phyloP scores from a whole-genome alignment of 2,329 filamentous ascomycete genomes.

The Fusarium sp. region DNA sequence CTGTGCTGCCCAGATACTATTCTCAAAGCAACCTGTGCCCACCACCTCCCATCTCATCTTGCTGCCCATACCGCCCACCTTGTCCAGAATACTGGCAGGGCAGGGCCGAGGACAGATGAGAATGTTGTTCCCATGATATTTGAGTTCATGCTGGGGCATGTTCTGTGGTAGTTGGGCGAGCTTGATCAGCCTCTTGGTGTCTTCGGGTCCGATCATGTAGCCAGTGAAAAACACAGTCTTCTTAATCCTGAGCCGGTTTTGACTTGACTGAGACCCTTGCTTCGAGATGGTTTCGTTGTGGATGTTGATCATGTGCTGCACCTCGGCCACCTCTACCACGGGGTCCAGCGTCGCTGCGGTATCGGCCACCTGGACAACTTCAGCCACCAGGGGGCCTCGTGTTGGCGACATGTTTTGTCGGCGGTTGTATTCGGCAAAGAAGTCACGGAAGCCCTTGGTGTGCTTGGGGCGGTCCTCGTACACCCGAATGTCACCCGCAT shows the following conservation, averaged over 20 bases:
- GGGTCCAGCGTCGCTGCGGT: conserved; percentile 80
- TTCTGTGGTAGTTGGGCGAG: conserved; percentile 75
- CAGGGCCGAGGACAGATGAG: conserved; percentile 87
- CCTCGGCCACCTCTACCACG: conserved; percentile 81
- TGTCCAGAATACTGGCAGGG: conserved; percentile 78
- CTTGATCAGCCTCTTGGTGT: conserved; percentile 78
- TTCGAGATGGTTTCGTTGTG: conserved; percentile 74
- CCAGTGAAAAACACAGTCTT: conserved; percentile 93
- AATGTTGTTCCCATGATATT: conserved; percentile 88
- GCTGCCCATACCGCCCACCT: conserved; percentile 87
- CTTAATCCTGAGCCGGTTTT: conserved; percentile 75
- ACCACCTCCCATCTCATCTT: conserved; percentile 88
- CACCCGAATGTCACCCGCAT: conserved; percentile 84
- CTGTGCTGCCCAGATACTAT: conserved; percentile 88
- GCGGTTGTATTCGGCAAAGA: conserved; percentile 82
- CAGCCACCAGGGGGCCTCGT: conserved; percentile 76
- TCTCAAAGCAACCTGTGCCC: conserved; percentile 79
- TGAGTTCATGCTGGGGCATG: conserved; percentile 77
- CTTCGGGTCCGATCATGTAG: conserved; percentile 81
- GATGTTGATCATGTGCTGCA: conserved; percentile 89
- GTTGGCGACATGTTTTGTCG: conserved; percentile 61
- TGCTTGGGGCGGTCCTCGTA: conserved; percentile 77
- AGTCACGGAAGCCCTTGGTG: conserved; percentile 86
- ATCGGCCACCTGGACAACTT: conserved; percentile 90
- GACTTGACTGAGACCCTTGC: conserved; percentile 51